Evolutionary conservation across 129 eudicot species (phyloP), one percentile per base, ranked within the genome.

Genomic region (Pulicaria dysenterica): DNA sequence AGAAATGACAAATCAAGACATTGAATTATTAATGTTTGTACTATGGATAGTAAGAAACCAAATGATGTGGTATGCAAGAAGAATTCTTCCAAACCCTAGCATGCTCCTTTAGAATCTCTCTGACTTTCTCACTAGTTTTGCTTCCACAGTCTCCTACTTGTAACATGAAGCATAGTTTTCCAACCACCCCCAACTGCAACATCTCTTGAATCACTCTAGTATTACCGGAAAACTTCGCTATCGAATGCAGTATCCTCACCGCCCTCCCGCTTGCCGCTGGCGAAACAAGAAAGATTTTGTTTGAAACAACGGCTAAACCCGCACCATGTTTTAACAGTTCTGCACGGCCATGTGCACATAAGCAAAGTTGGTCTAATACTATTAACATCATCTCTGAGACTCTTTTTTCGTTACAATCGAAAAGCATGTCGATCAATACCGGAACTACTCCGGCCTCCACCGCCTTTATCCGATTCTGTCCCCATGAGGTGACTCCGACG

Each of bases 161-260:
- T 40, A 81, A 58, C 63, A 89, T 72, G 57, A 83, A 56, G 17
- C 83, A 81, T 53, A 89, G 76, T 70, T 89, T 89, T 16, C 84
- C 71, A 72, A 81, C 96, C 75, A 89, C 85, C 10, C 96, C 96
- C 8, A 89, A 3, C 72, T 86, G 83, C 87, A 86, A 19, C 96
- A 89, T 89, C 67, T 89, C 96, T 15, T 81, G 87, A 40, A 86
- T 13, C 57, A 85, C 89, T 63, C 44, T 75, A 13, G 73, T 12
- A 6, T 58, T 83, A 0, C 81, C 91, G 1, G 86, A 84, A 16
- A 63, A 89, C 64, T 70, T 85, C 0, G 84, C 72, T 3, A 89
- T 63, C 41, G 83, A 73, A 74, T 57, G 69, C 48, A 89, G 45
- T 34, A 86, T 77, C 79, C 73, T 79, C 57, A 89, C 96, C 2